These are phyloP conservation scores for Mycena rebaudengoi DNA, from an alignment of 768 basidiomycete genomes.

Conservation along the genomic window DNA sequence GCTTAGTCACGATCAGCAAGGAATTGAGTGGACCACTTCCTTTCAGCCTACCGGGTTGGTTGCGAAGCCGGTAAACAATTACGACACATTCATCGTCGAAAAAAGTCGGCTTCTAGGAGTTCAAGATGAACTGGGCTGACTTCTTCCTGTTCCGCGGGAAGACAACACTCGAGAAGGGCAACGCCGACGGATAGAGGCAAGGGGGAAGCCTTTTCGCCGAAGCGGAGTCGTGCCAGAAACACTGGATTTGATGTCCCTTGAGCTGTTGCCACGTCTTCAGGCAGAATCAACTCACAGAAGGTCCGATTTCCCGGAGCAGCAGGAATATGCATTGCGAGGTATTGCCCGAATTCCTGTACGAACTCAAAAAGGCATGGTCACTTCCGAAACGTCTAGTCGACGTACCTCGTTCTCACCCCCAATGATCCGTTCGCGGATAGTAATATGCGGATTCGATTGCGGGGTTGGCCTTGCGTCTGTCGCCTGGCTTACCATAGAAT, in stretches of 20 bases:
- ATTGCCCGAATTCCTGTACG: slow-evolving; percentile 56
- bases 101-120: slow-evolving; percentile 74
- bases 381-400: slow-evolving; percentile 22
- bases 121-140: slow-evolving; percentile 52
- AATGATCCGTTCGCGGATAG: slow-evolving; percentile 65
- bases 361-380: slow-evolving; percentile 38
- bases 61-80: slow-evolving; percentile 65
- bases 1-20: slow-evolving; percentile 52
- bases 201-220: slow-evolving; percentile 49
- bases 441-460: slow-evolving; percentile 41
- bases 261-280: slow-evolving; percentile 26
- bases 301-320: slow-evolving; percentile 45
- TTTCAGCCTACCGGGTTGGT: slow-evolving; percentile 56
- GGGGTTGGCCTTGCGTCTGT: slow-evolving; percentile 40
- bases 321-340: slow-evolving; percentile 58
- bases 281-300: slow-evolving; percentile 47
- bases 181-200: slow-evolving; percentile 54
- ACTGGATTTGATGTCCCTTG: slow-evolving; percentile 58
- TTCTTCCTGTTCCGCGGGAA: slow-evolving; percentile 50
- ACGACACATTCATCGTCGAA: slow-evolving; percentile 80
- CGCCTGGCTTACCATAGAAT: slow-evolving; percentile 37
- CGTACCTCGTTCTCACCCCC: slow-evolving; percentile 59
- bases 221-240: slow-evolving; percentile 63
- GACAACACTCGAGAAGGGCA: slow-evolving; percentile 63
- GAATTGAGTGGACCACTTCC: slow-evolving; percentile 31